These are phyloP conservation scores for Tolypocladium paradoxum DNA, from an alignment of 2,329 filamentous ascomycete species.

Conservation along the genomic window DNA sequence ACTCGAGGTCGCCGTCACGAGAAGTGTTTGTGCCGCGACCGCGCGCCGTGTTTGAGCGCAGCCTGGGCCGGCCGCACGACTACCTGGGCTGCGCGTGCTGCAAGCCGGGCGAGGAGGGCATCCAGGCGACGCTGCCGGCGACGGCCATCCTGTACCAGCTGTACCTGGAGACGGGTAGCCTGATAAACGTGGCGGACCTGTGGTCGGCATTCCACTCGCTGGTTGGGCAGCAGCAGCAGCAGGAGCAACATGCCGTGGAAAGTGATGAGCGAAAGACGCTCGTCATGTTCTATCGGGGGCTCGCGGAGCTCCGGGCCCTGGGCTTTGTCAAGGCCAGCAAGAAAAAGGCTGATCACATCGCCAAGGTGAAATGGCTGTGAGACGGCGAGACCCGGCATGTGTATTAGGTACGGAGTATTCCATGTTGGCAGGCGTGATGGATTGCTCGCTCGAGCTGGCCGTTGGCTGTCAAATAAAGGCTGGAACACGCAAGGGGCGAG, in stretches of 20 bases:
- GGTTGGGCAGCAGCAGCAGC: slow-evolving; percentile 30
- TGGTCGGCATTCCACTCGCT: slow-evolving; percentile 67
- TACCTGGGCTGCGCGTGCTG: slow-evolving; percentile 69
- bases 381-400: not conserved
- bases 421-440: not conserved
- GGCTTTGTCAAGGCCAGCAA: slow-evolving; percentile 83
- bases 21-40: slow-evolving; percentile 69
- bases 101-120: slow-evolving; percentile 31
- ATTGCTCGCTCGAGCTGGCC: not conserved
- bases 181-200: slow-evolving; percentile 71
- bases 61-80: slow-evolving; percentile 61
- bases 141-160: slow-evolving; percentile 68
- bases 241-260: slow-evolving; percentile 26
- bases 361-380: slow-evolving; percentile 74
- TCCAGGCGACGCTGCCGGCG: slow-evolving; percentile 53
- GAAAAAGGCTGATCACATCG: slow-evolving; percentile 86
- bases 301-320: slow-evolving; percentile 76
- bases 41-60: slow-evolving; percentile 59
- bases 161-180: slow-evolving; percentile 63
- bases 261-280: slow-evolving; percentile 46
- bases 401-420: not conserved
- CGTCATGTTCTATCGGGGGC: slow-evolving; percentile 71
- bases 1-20: slow-evolving; percentile 55
- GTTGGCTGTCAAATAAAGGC: not conserved
- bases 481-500: not conserved